Base-by-base conservation (phyloP, 768 basidiomycete genomes). In the Termitomyces titanicus region DNA sequence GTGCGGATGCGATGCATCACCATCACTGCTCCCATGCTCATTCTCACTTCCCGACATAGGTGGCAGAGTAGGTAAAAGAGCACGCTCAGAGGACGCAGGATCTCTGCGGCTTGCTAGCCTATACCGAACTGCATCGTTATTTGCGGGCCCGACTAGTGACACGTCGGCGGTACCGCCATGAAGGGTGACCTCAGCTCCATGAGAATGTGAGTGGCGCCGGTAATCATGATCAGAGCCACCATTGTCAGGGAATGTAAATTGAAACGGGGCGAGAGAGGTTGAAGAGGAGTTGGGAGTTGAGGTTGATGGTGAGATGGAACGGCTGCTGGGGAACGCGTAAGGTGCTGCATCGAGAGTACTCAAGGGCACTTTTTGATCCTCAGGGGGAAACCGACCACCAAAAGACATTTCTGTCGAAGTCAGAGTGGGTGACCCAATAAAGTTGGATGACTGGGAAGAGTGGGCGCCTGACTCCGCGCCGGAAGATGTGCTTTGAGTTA, bases 131-230 rank as follows among this genome's bases (percentile, higher is more conserved):
- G 76, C 74, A 56, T 88, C 85, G 59, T 37, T 49, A 15, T 75
- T 69, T 58, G 74, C 69, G 34, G 81, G 69, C 24, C 79, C 74
- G 51, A 79, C 61, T 42, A 84, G 65, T 18, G 88, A 84, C 44
- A 90, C 79, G 67, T 90, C 85, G 34, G 89, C 83, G 6, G 84
- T 86, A 54, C 86, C 87, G 45, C 85, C 85, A 54, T 89, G 87
- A 34, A 90, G 78, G 10, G 85, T 84, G 46, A 89, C 79, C 56
- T 89, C 84, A 40, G 85, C 72, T 55, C 72, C 71, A 57, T 80
- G 81, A 44, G 75, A 67, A 64, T 71, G 73, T 25, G 80, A 74
- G 59, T 80, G 78, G 56, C 84, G 80, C 62, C 85, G 82, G 64
- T 82, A 88, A 69, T 83, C 83, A 68, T 83, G 86, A 47, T 87